Base-by-base conservation (phyloP, 2,329 filamentous ascomycete species). In the Harringtonia aguacate region DNA sequence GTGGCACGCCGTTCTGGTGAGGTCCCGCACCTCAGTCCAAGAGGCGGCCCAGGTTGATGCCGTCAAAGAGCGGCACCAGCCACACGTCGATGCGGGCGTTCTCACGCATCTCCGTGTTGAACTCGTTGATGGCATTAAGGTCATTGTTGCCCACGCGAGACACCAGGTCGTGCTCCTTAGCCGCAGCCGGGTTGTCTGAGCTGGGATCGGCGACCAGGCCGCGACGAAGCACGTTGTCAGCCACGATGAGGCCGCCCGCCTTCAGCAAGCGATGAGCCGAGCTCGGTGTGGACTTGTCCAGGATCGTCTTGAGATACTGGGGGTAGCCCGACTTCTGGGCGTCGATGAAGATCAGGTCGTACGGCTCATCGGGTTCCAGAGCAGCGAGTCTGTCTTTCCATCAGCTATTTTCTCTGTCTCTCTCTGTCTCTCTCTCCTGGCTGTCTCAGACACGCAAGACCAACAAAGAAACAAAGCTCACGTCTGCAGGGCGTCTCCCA, bases 261-360 rank as follows among this genome's bases (percentile, higher is more conserved):
- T 66, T 62, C 33, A 77, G 61, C 22, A 77, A 61, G 8, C 70
- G 64, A 14, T 49, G 52, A 3, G 53, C 17, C 7, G 50, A 48
- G 3, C 60, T 62, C 2, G 69, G 62, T 39, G 52, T 53, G 6
- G 70, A 75, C 39, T 58, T 53, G 17, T 58, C 59, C 14, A 75
- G 59, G 43, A 75, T 65, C 27, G 64, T 58, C 18, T 58, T 53
- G 31, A 75, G 60, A 53, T 75, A 75, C 8, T 52, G 54, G 0
- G 67, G 65, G 52, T 75, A 74, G n/a, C 66, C 68, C 0, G 62
- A 58, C 58, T 75, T 75, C 46, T 75, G 63, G 21, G 72, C 72
- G 46, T 75, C 72, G 48, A 75, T 64, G 54, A 75, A 75, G 53
- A 75, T 62, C 36, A 74, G 56, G 54, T 75, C 72, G 50, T 70